Percentiles rank a stretch among this genome's conserved stretches.
Conservation (phyloP, 2,329 filamentous ascomycete species). For the Venturia effusa region DNA sequence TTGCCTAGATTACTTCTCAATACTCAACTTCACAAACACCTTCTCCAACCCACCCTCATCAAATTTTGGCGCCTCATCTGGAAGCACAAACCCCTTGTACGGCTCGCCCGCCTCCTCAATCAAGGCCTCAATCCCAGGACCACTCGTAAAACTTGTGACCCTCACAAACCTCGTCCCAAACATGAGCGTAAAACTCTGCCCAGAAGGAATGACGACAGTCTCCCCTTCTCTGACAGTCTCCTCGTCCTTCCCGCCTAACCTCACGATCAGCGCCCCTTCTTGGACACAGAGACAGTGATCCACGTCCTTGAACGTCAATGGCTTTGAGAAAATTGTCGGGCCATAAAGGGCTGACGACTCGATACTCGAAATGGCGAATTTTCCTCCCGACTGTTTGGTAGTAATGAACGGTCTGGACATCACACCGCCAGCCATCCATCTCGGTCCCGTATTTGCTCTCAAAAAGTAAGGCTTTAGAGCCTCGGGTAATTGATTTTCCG, state of each 20-base stretch:
- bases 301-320: constrained; percentile 34
- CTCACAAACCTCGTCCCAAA: constrained; percentile 38
- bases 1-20: neutral
- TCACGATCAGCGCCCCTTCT: constrained; percentile 36
- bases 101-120: constrained; percentile 16
- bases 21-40: neutral
- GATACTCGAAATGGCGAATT: constrained; percentile 44
- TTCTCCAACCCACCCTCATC: neutral
- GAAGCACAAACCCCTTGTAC: constrained; percentile 6
- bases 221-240: constrained; percentile 35
- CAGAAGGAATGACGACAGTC: constrained; percentile 38
- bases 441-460: constrained; percentile 38
- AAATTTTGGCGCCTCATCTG: constrained; percentile 2
- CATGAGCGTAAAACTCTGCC: constrained; percentile 33
- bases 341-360: constrained; percentile 28
- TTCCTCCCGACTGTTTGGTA: constrained; percentile 35
- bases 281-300: constrained; percentile 43
- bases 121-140: constrained; percentile 38
- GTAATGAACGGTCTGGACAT: constrained; percentile 39
- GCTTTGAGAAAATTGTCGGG: constrained; percentile 28
- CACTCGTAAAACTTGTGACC: constrained; percentile 38
- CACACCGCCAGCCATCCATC: constrained; percentile 36
- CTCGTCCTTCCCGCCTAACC: constrained; percentile 25
- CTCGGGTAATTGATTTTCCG: constrained; percentile 31
- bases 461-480: constrained; percentile 39